Evolutionary conservation across 768 basidiomycete species (phyloP).

Genomic region (Guyanaporus albipodus): DNA sequence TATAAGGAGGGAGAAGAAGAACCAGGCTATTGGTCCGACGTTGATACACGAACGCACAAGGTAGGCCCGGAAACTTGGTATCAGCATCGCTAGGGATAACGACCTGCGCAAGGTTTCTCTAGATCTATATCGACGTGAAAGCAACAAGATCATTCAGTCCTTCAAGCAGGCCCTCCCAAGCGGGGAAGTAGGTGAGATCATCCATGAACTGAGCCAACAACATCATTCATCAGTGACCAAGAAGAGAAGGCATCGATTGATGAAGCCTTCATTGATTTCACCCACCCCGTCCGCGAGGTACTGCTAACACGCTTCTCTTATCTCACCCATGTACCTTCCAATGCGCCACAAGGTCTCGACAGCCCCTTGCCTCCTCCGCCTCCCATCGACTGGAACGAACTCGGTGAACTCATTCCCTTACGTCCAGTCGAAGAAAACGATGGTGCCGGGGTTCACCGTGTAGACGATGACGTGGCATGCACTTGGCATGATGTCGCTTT

Average conservation of each 20-base stretch:
- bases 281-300: constrained; percentile 69
- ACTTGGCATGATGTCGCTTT: constrained; percentile 95
- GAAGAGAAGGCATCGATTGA: constrained; percentile 97
- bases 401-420: constrained; percentile 62
- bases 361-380: constrained; percentile 74
- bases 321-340: constrained; percentile 63
- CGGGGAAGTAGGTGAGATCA: constrained; percentile 71
- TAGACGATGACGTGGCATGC: constrained; percentile 31
- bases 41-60: constrained; percentile 90
- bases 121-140: constrained; percentile 90
- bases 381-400: constrained; percentile 52
- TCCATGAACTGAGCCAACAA: background rate
- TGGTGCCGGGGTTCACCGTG: constrained; percentile 7
- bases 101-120: constrained; percentile 69
- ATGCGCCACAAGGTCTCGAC: constrained; percentile 69
- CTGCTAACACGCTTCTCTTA: constrained; percentile 75
- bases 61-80: constrained; percentile 39
- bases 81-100: background rate
- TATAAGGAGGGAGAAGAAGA: constrained; percentile 84
- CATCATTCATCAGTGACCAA: constrained; percentile 1
- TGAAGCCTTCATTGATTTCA: constrained; percentile 94
- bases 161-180: constrained; percentile 77
- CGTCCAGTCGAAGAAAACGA: constrained; percentile 31
- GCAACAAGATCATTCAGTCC: constrained; percentile 75
- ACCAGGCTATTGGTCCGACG: constrained; percentile 89